Evolutionary conservation across 1,139 yeast genomes (phyloP), one percentile per base, ranked within the genome.

Genomic region (Magnusiomyces tetraspermus): DNA sequence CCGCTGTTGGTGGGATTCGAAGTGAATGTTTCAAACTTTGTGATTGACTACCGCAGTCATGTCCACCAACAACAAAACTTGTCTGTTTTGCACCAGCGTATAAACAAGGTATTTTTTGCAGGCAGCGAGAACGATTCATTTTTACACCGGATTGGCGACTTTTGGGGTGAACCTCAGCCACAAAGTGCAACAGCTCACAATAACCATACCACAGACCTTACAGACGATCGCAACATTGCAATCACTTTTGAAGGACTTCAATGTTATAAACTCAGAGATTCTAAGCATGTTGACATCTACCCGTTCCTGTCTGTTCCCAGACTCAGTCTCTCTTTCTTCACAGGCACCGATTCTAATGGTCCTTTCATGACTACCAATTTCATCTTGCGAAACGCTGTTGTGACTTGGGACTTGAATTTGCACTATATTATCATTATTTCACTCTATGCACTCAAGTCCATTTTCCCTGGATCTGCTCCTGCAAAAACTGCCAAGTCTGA

Each of bases 341-440:
- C 70, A 0, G 59, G 54, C 28, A 45, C 53, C 2, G 56, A 54
- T 23, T 48, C 47, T 21, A 37, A 28, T 2, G 52, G 53, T 5
- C 59, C 59, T 2, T 43, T 53, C 2, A 48, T 60, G 5, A 58
- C 60, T 31, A 54, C 61, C 42, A 59, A 61, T 36, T 46, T 65
- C 10, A 46, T 57, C 41, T 49, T 67, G 51, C 67, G 67, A 19
- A 60, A 65, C 17, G 58, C 64, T 2, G 54, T 55, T 10, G 44
- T 64, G 5, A 57, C 58, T 28, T 60, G 66, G 51, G 69, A 66
- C 48, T 57, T 67, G 51, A 66, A 66, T 50, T 58, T 67, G n/a
- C 64, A 66, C 48, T 62, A 60, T 46, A 57, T 63, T 2, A 53
- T 56, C 17, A 52, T 59, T 17, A 59, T 62, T 3, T 54, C 61